A percentile compares a stretch with the other conserved stretches of the same genome.
These are phyloP conservation scores for Epichloe hybrida DNA, from an alignment of 2,329 filamentous ascomycete genomes.

Conservation along the genomic window DNA sequence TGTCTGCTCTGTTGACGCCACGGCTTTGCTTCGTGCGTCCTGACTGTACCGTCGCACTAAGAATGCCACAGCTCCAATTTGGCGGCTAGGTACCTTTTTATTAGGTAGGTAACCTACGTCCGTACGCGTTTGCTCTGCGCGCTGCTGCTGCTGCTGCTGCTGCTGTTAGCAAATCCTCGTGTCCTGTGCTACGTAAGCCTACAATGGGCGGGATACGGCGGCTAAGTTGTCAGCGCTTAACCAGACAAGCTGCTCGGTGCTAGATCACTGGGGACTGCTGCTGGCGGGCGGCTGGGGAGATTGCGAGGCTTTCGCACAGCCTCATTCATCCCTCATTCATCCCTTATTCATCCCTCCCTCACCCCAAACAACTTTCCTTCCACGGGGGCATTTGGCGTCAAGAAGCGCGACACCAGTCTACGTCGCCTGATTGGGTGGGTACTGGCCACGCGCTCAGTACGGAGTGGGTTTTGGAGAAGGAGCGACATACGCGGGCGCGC, in stretches of 20 bases:
- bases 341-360: background rate
- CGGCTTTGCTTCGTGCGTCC: background rate
- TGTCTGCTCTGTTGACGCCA: background rate
- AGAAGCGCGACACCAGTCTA: background rate
- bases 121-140: no score
- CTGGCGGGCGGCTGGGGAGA: conserved; percentile 1
- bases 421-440: background rate
- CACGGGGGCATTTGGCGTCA: background rate
- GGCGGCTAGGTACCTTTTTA: background rate
- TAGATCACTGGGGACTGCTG: background rate
- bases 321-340: no score
- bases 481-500: background rate
- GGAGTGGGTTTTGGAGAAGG: background rate
- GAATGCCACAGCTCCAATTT: background rate
- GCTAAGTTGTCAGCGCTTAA: conserved; percentile 1
- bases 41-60: background rate
- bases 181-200: background rate
- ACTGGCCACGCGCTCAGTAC: background rate
- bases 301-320: background rate
- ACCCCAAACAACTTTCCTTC: no score
- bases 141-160: background rate
- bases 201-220: background rate
- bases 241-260: background rate
- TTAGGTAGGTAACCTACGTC: no score
- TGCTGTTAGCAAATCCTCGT: background rate